These are phyloP conservation scores for Aureobasidium sp. DNA, from an alignment of 2,329 filamentous ascomycete species.

Conservation along the genomic window DNA sequence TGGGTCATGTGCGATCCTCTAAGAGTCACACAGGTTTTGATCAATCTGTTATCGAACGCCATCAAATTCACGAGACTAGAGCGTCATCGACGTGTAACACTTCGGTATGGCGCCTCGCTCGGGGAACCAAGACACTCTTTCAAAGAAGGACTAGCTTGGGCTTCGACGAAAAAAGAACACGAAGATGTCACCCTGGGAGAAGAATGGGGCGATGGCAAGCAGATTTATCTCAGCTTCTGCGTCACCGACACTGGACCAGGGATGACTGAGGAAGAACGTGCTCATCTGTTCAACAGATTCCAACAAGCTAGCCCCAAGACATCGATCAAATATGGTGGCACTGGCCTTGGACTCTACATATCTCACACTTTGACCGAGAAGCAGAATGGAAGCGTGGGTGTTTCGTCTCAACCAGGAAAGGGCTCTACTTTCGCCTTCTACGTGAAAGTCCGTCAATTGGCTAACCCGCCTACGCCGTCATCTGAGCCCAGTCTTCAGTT, in stretches of 20 bases:
- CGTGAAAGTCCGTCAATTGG: conserved; percentile 52
- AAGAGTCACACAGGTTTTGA: conserved; percentile 23
- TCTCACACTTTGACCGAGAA: conserved; percentile 58
- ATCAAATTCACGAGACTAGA: conserved; percentile 19
- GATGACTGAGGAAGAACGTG: conserved; percentile 24
- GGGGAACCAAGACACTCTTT: conserved; percentile 23
- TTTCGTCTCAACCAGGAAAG: conserved; percentile 47
- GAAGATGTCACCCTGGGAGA: conserved; percentile 11
- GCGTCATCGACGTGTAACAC: conserved; percentile 11
- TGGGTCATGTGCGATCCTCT: conserved; percentile 20
- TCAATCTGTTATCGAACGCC: conserved; percentile 25
- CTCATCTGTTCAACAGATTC: conserved; percentile 55
- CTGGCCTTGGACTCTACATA: conserved; percentile 62
- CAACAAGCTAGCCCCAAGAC: conserved; percentile 58
- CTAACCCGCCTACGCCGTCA: conserved; percentile 30
- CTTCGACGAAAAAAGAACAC: conserved; percentile 19
- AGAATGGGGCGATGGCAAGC: conserved; percentile 17
- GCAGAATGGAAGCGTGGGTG: conserved; percentile 60
- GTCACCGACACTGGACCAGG: conserved; percentile 30
- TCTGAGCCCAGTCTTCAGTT: conserved; percentile 10
- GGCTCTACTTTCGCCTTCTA: conserved; percentile 36
- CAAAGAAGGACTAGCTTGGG: conserved; percentile 21
- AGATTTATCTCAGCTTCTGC: conserved; percentile 27
- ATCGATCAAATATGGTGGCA: conserved; percentile 60
- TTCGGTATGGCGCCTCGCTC: conserved; percentile 24